Percentiles rank a stretch among this genome's conserved stretches.
These are phyloP conservation scores for Aspergillus tanneri DNA, from an alignment of 2,329 filamentous ascomycete genomes.

Conservation along the genomic window DNA sequence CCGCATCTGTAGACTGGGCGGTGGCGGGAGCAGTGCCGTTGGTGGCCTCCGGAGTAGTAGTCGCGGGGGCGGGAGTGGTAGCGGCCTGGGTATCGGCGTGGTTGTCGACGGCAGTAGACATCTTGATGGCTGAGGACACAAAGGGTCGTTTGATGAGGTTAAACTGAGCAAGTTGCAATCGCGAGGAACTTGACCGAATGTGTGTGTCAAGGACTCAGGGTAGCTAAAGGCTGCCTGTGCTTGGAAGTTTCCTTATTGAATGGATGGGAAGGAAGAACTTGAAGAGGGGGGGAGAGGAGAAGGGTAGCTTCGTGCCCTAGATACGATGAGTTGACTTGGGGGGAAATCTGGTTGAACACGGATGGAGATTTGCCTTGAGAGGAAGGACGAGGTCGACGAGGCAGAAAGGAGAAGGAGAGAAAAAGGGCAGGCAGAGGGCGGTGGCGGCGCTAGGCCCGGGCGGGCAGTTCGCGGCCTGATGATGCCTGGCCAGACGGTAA, in stretches of 20 bases:
- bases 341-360: constrained; percentile 21
- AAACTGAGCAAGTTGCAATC: constrained; percentile 35
- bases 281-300: constrained; percentile 61
- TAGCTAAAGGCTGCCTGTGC: constrained; percentile 49
- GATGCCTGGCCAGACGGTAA: constrained; percentile 6
- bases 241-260: background rate
- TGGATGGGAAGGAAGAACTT: constrained; percentile 30
- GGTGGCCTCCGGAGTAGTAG: constrained; percentile 59
- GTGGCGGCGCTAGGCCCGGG: constrained; percentile 13
- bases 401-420: constrained; percentile 26
- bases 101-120: constrained; percentile 81
- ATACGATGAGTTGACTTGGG: constrained; percentile 42
- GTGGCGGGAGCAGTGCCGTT: constrained; percentile 65
- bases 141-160: constrained; percentile 29
- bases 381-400: constrained; percentile 23
- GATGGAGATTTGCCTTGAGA: constrained; percentile 25
- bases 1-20: constrained; percentile 75
- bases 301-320: constrained; percentile 94
- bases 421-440: constrained; percentile 22
- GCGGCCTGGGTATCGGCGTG: constrained; percentile 62
- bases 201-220: constrained; percentile 63
- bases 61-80: constrained; percentile 54
- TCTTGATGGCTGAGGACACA: constrained; percentile 56
- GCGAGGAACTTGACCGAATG: constrained; percentile 29
- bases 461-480: constrained; percentile 11